phyloP scores from a whole-genome alignment of 2,329 filamentous ascomycete genomes.

The Diaporthe sp. region DNA sequence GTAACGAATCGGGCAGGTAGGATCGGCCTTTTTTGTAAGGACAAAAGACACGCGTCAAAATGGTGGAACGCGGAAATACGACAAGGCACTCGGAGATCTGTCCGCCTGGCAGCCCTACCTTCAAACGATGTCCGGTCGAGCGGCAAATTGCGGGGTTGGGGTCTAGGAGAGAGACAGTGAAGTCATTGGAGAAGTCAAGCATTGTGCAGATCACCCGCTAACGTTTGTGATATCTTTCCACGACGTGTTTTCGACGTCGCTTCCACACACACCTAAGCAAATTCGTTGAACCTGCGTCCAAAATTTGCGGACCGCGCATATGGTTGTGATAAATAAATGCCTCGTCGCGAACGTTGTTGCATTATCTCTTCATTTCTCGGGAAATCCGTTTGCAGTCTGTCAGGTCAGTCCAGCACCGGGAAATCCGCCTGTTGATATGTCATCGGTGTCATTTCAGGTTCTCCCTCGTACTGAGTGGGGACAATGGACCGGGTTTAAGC shows the following conservation, averaged over 20 bases:
- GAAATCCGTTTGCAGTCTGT: conserved; percentile 7
- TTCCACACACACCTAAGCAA: background rate
- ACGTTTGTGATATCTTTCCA: background rate
- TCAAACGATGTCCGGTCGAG: background rate
- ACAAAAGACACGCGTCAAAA: background rate
- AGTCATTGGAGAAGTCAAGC: background rate
- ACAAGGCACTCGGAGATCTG: conserved; percentile 4
- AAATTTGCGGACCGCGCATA: background rate
- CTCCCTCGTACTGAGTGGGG: background rate
- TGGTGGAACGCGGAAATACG: background rate
- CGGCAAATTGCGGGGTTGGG: conserved; percentile 4
- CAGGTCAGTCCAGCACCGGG: background rate
- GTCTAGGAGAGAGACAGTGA: background rate
- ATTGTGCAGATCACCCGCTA: background rate
- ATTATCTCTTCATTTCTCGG: background rate
- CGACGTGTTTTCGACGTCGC: background rate
- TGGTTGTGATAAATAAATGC: background rate
- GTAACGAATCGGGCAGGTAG: background rate
- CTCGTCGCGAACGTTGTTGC: background rate
- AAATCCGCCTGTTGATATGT: conserved; percentile 12
- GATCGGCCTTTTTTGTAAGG: background rate
- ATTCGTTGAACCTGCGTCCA: background rate
- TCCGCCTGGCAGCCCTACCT: background rate
- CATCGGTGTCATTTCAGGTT: background rate
- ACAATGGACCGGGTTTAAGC: conserved; percentile 3